Evolutionary conservation across 768 basidiomycete species (phyloP).

Genomic region (Boletus rufocinnamomeus): DNA sequence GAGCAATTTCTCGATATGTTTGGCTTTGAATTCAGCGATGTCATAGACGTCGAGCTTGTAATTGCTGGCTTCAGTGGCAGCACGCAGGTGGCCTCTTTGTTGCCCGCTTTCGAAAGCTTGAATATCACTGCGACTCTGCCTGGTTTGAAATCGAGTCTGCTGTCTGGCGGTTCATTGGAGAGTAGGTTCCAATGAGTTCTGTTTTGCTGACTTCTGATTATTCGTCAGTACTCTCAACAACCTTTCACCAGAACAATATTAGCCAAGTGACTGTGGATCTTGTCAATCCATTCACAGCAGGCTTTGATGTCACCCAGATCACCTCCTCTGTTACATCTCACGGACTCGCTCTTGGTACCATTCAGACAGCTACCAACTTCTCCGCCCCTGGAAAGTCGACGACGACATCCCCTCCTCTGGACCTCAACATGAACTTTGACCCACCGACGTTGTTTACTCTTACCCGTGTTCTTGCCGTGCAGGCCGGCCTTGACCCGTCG

Average conservation of each 20-base stretch:
- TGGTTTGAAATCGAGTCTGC: slow-evolving; percentile 56
- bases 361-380: slow-evolving; percentile 55
- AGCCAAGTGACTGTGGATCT: slow-evolving; percentile 64
- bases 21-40: background rate
- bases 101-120: slow-evolving; percentile 61
- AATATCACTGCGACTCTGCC: slow-evolving; percentile 58
- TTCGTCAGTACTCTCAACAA: slow-evolving; percentile 58
- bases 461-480: slow-evolving; percentile 63
- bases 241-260: slow-evolving; percentile 61
- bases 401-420: slow-evolving; percentile 56
- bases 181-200: slow-evolving; percentile 35
- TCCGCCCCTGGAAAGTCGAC: slow-evolving; percentile 51
- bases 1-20: slow-evolving; percentile 1
- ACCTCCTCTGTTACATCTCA: slow-evolving; percentile 60
- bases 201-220: background rate
- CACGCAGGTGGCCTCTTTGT: slow-evolving; percentile 58
- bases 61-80: slow-evolving; percentile 63
- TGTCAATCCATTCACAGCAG: slow-evolving; percentile 66
- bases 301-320: slow-evolving; percentile 58
- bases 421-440: slow-evolving; percentile 68
- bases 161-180: slow-evolving; percentile 56
- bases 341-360: slow-evolving; percentile 63
- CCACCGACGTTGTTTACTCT: slow-evolving; percentile 70
- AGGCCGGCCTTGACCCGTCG: slow-evolving; percentile 58
- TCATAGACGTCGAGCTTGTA: slow-evolving; percentile 52